A percentile compares a stretch with the other conserved stretches of the same genome.
phyloP scores from a whole-genome alignment of 768 basidiomycete genomes.

The Polyporus arcularius region DNA sequence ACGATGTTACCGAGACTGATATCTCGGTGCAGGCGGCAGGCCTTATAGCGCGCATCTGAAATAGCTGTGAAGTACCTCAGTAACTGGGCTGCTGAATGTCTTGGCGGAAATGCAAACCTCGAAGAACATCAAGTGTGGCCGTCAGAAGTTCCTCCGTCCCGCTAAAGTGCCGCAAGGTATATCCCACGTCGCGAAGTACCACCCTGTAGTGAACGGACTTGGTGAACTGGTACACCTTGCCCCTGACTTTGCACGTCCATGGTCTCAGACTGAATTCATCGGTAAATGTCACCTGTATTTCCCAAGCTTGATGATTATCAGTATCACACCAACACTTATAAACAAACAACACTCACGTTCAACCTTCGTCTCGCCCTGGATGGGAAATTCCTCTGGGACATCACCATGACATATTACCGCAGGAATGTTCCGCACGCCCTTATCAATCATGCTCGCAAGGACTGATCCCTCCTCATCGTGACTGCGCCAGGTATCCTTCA shows the following conservation, averaged over 20 bases:
- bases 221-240: too few species aligned
- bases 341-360: too few species aligned
- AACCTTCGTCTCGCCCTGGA: too few species aligned
- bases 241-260: too few species aligned
- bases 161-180: neutral
- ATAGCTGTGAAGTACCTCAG: neutral
- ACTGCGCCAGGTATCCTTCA: conserved; percentile 11
- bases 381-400: neutral
- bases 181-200: conserved; percentile 1
- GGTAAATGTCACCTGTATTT: too few species aligned
- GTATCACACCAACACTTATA: too few species aligned
- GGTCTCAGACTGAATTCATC: too few species aligned
- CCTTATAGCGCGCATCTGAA: neutral
- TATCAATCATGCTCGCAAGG: neutral
- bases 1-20: conserved; percentile 15
- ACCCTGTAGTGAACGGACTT: conserved; percentile 6
- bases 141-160: conserved; percentile 10
- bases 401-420: neutral
- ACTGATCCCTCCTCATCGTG: neutral
- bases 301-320: too few species aligned
- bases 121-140: neutral
- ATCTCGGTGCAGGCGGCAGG: conserved; percentile 4
- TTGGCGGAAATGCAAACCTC: too few species aligned
- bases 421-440: neutral
- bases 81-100: neutral